Evolutionary conservation across 768 basidiomycete species (phyloP), one percentile per base, ranked within the genome.

Genomic region (Glaciozyma martinii): DNA sequence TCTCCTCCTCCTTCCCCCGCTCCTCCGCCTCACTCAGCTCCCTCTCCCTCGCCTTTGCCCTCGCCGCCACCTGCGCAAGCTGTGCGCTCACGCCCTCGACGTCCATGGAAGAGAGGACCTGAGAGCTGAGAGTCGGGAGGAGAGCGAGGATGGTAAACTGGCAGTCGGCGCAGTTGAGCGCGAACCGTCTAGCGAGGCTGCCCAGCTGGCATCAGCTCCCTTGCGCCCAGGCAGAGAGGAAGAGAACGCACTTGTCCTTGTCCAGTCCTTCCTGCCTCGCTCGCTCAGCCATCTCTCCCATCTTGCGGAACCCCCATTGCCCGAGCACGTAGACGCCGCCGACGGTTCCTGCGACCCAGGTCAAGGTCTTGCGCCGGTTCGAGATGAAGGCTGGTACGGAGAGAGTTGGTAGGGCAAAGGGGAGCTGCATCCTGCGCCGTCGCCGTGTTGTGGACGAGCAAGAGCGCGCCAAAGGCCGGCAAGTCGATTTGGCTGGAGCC

Each of bases 161-260:
- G 29, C 83, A 80, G 72, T 91, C 86, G 64, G 88, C 84, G 69
- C 87, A 85, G 30, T 85, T 89, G 67, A 87, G 84, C 42, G 81
- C 79, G 75, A 90, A 93, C 43, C 90, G 80, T 54, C 84, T 79
- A 59, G 83, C 81, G 32, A 92, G 77, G 70, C 89, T 91, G 62
- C 16, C 21, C 23, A 8, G 19, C 13, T 53, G 9, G 19, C n/a
- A 19, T 47, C 19, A 47, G 46, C n/a, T 25, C n/a, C 21, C n/a
- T 25, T 50, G 21, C 23, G 7, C 21, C 23, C 18, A 8, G 27
- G 23, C 23, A 23, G 21, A 47, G 44, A 25, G 21, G 33, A 49
- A 59, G 63, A 71, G 61, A 12, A 81, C 88, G 66, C 74, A 87
- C 87, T 80, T 84, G 57, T 90, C 86, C 62, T 81, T 81, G 3